phyloP scores from a whole-genome alignment of 2,329 filamentous ascomycete genomes.

The Chalara sp. region DNA sequence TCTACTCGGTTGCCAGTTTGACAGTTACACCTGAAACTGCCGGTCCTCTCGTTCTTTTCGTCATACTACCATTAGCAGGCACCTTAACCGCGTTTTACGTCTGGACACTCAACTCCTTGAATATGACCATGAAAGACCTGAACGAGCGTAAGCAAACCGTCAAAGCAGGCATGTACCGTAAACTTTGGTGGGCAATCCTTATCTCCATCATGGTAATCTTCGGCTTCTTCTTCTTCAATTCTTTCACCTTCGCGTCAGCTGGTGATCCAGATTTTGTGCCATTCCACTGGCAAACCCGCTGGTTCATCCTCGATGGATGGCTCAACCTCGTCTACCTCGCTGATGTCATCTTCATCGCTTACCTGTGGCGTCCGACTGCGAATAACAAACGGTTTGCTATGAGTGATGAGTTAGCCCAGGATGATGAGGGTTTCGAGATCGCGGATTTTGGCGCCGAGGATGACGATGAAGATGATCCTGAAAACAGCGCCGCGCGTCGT shows the following conservation, averaged over 20 bases:
- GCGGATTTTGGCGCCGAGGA: slow-evolving; percentile 73
- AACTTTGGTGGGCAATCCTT: slow-evolving; percentile 97
- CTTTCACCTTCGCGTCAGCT: slow-evolving; percentile 83
- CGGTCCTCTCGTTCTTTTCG: slow-evolving; percentile 83
- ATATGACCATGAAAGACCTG: slow-evolving; percentile 93
- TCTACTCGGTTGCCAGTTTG: slow-evolving; percentile 86
- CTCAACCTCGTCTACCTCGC: slow-evolving; percentile 92
- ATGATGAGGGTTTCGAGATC: slow-evolving; percentile 97
- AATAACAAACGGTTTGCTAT: slow-evolving; percentile 98
- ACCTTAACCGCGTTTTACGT: slow-evolving; percentile 97
- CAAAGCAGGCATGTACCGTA: slow-evolving; percentile 95
- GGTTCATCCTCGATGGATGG: slow-evolving; percentile 98
- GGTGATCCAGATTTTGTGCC: slow-evolving; percentile 86
- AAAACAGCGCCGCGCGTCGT: slow-evolving; percentile 32
- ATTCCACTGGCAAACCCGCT: slow-evolving; percentile 93
- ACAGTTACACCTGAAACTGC: slow-evolving; percentile 84
- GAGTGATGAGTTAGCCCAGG: slow-evolving; percentile 98
- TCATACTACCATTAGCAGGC: slow-evolving; percentile 84
- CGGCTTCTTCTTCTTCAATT: slow-evolving; percentile 97
- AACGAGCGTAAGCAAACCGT: slow-evolving; percentile 86
- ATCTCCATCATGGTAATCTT: slow-evolving; percentile 92
- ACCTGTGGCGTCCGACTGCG: slow-evolving; percentile 91
- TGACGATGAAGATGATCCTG: slow-evolving; percentile 56
- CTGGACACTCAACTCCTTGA: slow-evolving; percentile 95
- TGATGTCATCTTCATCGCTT: slow-evolving; percentile 88